These are phyloP conservation scores for Yamadazyma endophytica DNA, from an alignment of 805 yeast genomes.

Conservation along the genomic window DNA sequence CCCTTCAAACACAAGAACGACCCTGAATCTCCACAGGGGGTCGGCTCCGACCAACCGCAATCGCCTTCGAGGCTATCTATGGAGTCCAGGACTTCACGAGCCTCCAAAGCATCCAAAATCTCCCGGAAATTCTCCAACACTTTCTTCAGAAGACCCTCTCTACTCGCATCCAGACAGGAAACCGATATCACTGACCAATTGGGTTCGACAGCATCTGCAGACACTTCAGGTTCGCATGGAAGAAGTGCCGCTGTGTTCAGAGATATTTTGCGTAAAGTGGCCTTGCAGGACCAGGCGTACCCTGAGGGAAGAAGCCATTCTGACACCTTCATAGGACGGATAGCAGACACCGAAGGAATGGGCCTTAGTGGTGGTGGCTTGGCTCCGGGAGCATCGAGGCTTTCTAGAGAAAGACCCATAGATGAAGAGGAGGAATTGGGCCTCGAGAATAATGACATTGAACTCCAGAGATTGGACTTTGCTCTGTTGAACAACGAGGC, in stretches of 20 bases:
- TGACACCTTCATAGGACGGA: slow-evolving; percentile 38
- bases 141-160: slow-evolving; percentile 10
- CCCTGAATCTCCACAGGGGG: too few relatives aligned
- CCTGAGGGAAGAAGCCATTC: slow-evolving; percentile 20
- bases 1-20: slow-evolving; percentile 1
- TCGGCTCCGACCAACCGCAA: too few relatives aligned
- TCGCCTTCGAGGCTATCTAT: too few relatives aligned
- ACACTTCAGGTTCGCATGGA: slow-evolving; percentile 7
- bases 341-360: slow-evolving; percentile 21
- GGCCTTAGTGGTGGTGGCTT: slow-evolving; percentile 37
- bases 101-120: slow-evolving; percentile 8
- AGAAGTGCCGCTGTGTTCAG: slow-evolving; percentile 16
- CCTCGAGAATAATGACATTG: slow-evolving; percentile 35
- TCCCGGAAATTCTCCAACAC: slow-evolving; percentile 6
- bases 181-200: slow-evolving; percentile 22
- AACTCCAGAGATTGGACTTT: slow-evolving; percentile 40
- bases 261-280: slow-evolving; percentile 32
- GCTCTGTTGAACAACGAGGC: slow-evolving; percentile 50
- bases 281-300: slow-evolving; percentile 28
- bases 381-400: slow-evolving; percentile 34
- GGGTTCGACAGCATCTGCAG: slow-evolving; percentile 6
- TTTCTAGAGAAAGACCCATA: slow-evolving; percentile 5
- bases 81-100: slow-evolving; percentile 6
- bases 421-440: slow-evolving; percentile 32
- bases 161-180: slow-evolving; percentile 10